A percentile compares a stretch with the other conserved stretches of the same genome.
These are phyloP conservation scores for Aeschynomene evenia DNA, from an alignment of 306 rosid genomes.

Conservation along the genomic window DNA sequence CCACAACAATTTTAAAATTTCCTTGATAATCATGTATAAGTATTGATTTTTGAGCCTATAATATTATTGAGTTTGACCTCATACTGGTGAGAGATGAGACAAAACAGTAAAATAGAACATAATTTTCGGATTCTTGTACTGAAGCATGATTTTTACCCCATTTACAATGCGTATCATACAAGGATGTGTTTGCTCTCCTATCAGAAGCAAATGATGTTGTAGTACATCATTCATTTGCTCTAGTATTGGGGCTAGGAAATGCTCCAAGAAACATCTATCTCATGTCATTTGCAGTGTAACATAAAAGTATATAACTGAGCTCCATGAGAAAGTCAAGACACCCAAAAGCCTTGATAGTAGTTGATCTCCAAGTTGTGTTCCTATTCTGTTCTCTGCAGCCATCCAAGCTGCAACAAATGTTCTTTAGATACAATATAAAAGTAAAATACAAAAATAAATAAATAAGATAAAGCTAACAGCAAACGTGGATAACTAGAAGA, in stretches of 20 bases:
- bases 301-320: slow-evolving; percentile 17
- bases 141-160: too few species aligned
- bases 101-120: too few species aligned
- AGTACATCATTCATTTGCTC: slow-evolving; percentile 3
- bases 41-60: too few species aligned
- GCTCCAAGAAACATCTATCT: neutral
- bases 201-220: neutral
- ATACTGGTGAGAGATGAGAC: too few species aligned
- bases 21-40: too few species aligned
- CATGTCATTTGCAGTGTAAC: slow-evolving; percentile 3
- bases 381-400: slow-evolving; percentile 69
- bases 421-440: slow-evolving; percentile 20
- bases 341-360: slow-evolving; percentile 4
- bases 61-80: too few species aligned
- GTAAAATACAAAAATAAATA: neutral
- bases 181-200: neutral
- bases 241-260: neutral
- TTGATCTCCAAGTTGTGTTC: slow-evolving; percentile 21
- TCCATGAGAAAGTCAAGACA: neutral
- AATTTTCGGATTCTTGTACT: too few species aligned
- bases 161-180: too few species aligned
- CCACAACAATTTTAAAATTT: too few species aligned
- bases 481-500: neutral
- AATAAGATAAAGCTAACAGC: neutral
- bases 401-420: slow-evolving; percentile 57